phyloP scores from a whole-genome alignment of 345 rosid species.

The Ceriops decandra region DNA sequence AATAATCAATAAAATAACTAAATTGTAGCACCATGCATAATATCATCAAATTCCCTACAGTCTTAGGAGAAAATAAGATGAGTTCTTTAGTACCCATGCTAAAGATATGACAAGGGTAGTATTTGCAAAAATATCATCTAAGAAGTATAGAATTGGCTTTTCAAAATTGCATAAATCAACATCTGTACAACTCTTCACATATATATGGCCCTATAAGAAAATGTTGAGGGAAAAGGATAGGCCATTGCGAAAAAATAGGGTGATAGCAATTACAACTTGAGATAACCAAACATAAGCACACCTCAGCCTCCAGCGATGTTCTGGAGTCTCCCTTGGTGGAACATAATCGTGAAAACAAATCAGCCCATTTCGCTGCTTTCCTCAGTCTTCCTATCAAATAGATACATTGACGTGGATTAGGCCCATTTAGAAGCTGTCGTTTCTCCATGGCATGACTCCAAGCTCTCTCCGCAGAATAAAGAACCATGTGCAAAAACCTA shows the following conservation, averaged over 20 bases:
- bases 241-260: too few species aligned
- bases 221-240: too few species aligned
- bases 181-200: too few species aligned
- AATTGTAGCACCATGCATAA: neutral
- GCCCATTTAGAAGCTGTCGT: slow-evolving; percentile 93
- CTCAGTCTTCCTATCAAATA: slow-evolving; percentile 90
- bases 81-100: neutral
- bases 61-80: neutral
- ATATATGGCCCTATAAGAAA: too few species aligned
- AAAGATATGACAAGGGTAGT: too few species aligned
- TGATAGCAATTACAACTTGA: neutral
- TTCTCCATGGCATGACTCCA: slow-evolving; percentile 99
- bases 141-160: too few species aligned
- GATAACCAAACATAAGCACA: slow-evolving; percentile 24
- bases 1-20: slow-evolving; percentile 2
- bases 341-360: slow-evolving; percentile 70
- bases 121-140: neutral
- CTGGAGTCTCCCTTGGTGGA: slow-evolving; percentile 79
- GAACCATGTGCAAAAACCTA: slow-evolving; percentile 90
- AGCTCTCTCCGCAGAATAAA: slow-evolving; percentile 91
- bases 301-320: slow-evolving; percentile 97
- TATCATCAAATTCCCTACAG: too few species aligned
- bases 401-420: slow-evolving; percentile 77
- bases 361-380: slow-evolving; percentile 96
- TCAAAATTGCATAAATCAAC: too few species aligned